Conservation (phyloP, 495 filamentous ascomycete genomes). For the Neurospora terricola region DNA sequence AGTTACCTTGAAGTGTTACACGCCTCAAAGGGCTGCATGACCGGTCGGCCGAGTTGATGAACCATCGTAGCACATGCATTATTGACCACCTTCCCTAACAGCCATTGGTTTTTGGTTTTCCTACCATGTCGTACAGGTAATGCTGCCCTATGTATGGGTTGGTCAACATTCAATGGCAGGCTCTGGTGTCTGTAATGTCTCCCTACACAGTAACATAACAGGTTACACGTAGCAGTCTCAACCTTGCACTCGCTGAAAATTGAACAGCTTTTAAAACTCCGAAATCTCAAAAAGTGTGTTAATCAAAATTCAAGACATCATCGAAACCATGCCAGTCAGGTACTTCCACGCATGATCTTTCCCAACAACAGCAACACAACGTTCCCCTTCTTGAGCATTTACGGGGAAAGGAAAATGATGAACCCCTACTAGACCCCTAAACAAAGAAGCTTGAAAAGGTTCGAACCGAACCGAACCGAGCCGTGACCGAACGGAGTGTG, state of each 20-base stretch:
- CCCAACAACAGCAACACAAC: neutral
- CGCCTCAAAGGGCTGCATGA: neutral
- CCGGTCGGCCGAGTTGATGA: neutral
- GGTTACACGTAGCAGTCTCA: neutral
- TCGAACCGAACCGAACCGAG: neutral
- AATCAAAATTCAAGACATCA: neutral
- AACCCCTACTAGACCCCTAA: neutral
- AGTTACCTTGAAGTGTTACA: neutral
- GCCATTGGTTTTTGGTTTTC: neutral
- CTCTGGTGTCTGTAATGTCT: neutral
- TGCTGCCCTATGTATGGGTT: neutral
- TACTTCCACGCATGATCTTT: neutral
- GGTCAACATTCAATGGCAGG: neutral
- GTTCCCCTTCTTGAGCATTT: neutral
- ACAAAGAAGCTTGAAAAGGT: neutral
- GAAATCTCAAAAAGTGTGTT: neutral
- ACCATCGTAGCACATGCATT: neutral
- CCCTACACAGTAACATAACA: neutral
- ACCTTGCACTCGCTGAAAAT: neutral
- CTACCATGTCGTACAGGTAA: neutral
- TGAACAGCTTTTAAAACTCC: neutral
- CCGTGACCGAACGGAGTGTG: neutral
- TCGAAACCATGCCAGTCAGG: neutral
- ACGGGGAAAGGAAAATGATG: neutral
- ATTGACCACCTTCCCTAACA: neutral